Base-by-base conservation (phyloP, 345 rosid genomes). In the Salix exigua region DNA sequence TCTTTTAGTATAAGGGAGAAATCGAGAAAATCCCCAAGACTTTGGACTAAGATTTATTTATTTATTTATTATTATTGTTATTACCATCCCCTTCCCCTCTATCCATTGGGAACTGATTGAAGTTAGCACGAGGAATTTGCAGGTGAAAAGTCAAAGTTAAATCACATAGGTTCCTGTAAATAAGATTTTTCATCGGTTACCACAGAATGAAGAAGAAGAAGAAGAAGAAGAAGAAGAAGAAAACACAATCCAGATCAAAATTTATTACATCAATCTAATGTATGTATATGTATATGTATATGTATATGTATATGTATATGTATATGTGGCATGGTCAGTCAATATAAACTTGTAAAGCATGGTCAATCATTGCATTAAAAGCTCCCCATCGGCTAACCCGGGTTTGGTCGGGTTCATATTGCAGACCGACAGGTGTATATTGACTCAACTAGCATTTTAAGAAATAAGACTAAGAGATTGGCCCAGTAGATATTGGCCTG, bases 291-390 rank as follows among this genome's bases (percentile, higher is more conserved):
- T 37, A 0, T 30, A 30, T 30, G 31, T 1, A 30, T 30, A 2
- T 30, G 2, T 33, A 0, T 4, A 0, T 33, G 1, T 5, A 4
- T 33, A 1, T 5, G 0, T 5, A 2, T 2, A 30, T 30, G 31
- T 30, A 30, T 30, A 4, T 33, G 35, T 33, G 35, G 35, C 35
- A 33, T 33, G 35, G 35, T 33, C 35, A 33, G 35, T 33, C 35
- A 33, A 33, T 33, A 33, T 33, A 33, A 38, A 38, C 42, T 38
- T 38, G 42, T 38, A 38, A 13, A 48, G 72, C 23, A 58, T 44
- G 75, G 89, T 87, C 88, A 85, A 83, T 84, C 82, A 79, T 83
- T 84, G 78, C 87, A 79, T 72, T 81, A 76, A 87, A 64, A 81
- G 71, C 50, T 13, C 33, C 74, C 46, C 26, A 14, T 82, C 86